phyloP scores from a whole-genome alignment of 768 basidiomycete genomes.

The Lepiota venenata region DNA sequence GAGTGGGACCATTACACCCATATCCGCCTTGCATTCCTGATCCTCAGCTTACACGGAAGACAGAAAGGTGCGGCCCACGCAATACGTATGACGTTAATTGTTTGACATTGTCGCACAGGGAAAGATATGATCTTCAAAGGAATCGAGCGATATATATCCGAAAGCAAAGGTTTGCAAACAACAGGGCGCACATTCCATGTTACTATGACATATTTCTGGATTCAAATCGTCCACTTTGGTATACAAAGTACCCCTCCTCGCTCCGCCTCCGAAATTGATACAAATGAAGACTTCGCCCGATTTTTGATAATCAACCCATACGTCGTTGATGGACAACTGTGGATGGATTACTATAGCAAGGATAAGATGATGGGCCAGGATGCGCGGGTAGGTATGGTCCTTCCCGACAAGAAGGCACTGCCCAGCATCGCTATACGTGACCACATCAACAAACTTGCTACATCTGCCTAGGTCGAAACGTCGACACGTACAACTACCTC shows the following conservation, averaged over 20 bases:
- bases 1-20: slow-evolving; percentile 49
- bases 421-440: slow-evolving; percentile 37
- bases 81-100: background rate
- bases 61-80: slow-evolving; percentile 31
- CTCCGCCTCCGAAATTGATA: background rate
- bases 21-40: slow-evolving; percentile 39
- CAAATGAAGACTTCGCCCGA: slow-evolving; percentile 27
- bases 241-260: slow-evolving; percentile 32
- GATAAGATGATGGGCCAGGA: slow-evolving; percentile 39
- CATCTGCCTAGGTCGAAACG: too few species aligned
- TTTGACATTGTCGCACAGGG: slow-evolving; percentile 20
- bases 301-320: slow-evolving; percentile 40
- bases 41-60: slow-evolving; percentile 37
- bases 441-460: background rate
- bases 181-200: slow-evolving; percentile 36
- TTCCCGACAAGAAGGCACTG: slow-evolving; percentile 41
- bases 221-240: slow-evolving; percentile 45
- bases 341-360: slow-evolving; percentile 41
- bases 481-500: too few species aligned
- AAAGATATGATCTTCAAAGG: slow-evolving; percentile 43
- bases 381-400: slow-evolving; percentile 37
- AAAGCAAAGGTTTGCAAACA: slow-evolving; percentile 32
- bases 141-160: slow-evolving; percentile 33
- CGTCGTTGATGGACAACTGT: slow-evolving; percentile 37
- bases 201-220: slow-evolving; percentile 51